These are phyloP conservation scores for Populus tomentosa DNA, from an alignment of 441 rosid species.

Conservation along the genomic window DNA sequence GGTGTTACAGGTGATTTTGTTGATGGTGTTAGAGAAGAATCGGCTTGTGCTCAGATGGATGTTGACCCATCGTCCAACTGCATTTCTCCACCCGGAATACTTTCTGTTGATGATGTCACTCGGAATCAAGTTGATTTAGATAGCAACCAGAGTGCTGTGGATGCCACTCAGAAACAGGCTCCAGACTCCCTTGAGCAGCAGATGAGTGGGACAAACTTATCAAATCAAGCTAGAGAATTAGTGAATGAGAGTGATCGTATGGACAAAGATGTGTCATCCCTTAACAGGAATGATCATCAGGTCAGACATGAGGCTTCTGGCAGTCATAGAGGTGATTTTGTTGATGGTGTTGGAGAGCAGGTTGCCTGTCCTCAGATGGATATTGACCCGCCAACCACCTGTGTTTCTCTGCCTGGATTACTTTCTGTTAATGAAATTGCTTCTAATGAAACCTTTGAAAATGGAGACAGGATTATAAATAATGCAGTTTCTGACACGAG, in stretches of 20 bases:
- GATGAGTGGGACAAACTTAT: slow-evolving; percentile 7
- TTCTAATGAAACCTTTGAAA: slow-evolving; percentile 17
- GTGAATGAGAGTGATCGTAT: slow-evolving; percentile 6
- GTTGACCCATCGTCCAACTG: slow-evolving; percentile 21
- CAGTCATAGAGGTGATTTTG: slow-evolving; percentile 18
- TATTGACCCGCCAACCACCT: slow-evolving; percentile 19
- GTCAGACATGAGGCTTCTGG: slow-evolving; percentile 15
- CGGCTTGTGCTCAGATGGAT: slow-evolving; percentile 21
- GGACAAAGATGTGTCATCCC: slow-evolving; percentile 19
- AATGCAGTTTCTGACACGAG: background rate
- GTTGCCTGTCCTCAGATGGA: slow-evolving; percentile 23
- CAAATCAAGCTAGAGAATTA: slow-evolving; percentile 18
- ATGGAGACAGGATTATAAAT: slow-evolving; percentile 7
- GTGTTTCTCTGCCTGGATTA: slow-evolving; percentile 16
- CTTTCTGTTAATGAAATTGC: slow-evolving; percentile 17
- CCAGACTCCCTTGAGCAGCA: slow-evolving; percentile 8
- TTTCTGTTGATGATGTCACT: slow-evolving; percentile 9
- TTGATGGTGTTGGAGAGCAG: slow-evolving; percentile 19
- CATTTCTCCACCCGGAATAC: slow-evolving; percentile 15
- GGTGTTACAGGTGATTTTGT: slow-evolving; percentile 19
- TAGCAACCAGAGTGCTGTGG: no score
- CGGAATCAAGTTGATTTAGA: background rate
- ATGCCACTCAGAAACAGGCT: background rate
- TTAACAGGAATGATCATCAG: slow-evolving; percentile 7
- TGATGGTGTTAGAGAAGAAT: slow-evolving; percentile 20